Percentiles rank a stretch among this genome's conserved stretches.
These are phyloP conservation scores for Clavariopsis aquatica DNA, from an alignment of 495 filamentous ascomycete species.

Conservation along the genomic window DNA sequence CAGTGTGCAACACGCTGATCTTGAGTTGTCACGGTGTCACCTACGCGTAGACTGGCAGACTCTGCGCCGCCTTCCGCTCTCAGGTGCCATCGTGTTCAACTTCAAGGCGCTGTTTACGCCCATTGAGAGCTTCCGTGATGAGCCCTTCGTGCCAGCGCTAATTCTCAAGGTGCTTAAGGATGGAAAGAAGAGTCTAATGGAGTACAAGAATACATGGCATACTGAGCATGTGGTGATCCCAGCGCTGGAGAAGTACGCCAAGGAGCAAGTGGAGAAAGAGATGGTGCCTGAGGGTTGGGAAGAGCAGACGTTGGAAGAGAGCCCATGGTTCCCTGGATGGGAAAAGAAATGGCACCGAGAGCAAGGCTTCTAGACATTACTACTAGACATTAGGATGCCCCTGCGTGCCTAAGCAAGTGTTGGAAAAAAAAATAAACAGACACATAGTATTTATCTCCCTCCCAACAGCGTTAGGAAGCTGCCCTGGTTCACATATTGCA, in stretches of 20 bases:
- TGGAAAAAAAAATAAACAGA: no score
- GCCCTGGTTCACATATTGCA: background rate
- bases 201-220: slow-evolving; percentile 87
- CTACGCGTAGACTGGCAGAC: slow-evolving; percentile 95
- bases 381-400: no score
- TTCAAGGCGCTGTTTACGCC: slow-evolving; percentile 90
- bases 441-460: no score
- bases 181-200: slow-evolving; percentile 73
- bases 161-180: slow-evolving; percentile 67
- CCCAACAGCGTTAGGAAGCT: no score
- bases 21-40: slow-evolving; percentile 62
- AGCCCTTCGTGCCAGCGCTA: slow-evolving; percentile 72
- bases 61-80: slow-evolving; percentile 75
- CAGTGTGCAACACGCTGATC: slow-evolving; percentile 55
- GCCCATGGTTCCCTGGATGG: slow-evolving; percentile 82
- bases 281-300: slow-evolving; percentile 67
- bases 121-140: slow-evolving; percentile 68
- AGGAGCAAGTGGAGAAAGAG: slow-evolving; percentile 69
- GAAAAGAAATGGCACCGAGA: slow-evolving; percentile 76
- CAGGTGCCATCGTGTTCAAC: slow-evolving; percentile 78
- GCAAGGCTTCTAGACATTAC: slow-evolving; percentile 64
- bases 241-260: slow-evolving; percentile 63
- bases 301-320: slow-evolving; percentile 74
- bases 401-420: no score
- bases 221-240: slow-evolving; percentile 75